Conservation (phyloP, 2,329 filamentous ascomycete genomes). For the Clonostachys rosea region DNA sequence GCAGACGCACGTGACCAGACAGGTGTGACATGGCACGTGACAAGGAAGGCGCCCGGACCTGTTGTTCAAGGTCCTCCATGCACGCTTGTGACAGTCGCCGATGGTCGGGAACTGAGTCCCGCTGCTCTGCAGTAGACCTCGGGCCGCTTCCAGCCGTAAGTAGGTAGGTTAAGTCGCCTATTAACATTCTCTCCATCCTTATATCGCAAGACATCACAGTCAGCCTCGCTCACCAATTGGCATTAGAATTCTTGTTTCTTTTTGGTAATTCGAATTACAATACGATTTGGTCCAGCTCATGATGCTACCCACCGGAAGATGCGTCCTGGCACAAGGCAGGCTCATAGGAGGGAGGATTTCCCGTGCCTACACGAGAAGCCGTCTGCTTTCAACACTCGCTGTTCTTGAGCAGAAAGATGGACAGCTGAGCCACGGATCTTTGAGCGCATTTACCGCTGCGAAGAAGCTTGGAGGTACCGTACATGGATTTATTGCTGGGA, state of each 20-base stretch:
- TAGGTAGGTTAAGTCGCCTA: background rate
- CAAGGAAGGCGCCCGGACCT: too few species aligned
- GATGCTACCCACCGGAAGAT: conserved; percentile 23
- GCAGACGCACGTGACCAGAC: too few species aligned
- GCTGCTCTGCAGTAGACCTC: conserved; percentile 13
- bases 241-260: too few species aligned
- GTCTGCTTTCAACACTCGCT: conserved; percentile 81
- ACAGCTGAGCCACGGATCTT: conserved; percentile 74
- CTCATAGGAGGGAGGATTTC: conserved; percentile 16
- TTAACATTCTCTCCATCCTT: too few species aligned
- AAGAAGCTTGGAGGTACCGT: conserved; percentile 80
- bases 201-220: too few species aligned
- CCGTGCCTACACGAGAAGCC: conserved; percentile 22
- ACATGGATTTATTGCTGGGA: conserved; percentile 83
- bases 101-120: too few species aligned
- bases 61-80: too few species aligned
- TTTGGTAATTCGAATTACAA: too few species aligned
- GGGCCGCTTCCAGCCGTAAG: conserved; percentile 29
- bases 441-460: conserved; percentile 82
- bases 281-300: conserved; percentile 1
- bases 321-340: conserved; percentile 15
- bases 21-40: too few species aligned
- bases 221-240: too few species aligned
- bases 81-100: too few species aligned
- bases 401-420: conserved; percentile 91